phyloP scores from a whole-genome alignment of 2,329 filamentous ascomycete species.

The Cercospora citrullina region DNA sequence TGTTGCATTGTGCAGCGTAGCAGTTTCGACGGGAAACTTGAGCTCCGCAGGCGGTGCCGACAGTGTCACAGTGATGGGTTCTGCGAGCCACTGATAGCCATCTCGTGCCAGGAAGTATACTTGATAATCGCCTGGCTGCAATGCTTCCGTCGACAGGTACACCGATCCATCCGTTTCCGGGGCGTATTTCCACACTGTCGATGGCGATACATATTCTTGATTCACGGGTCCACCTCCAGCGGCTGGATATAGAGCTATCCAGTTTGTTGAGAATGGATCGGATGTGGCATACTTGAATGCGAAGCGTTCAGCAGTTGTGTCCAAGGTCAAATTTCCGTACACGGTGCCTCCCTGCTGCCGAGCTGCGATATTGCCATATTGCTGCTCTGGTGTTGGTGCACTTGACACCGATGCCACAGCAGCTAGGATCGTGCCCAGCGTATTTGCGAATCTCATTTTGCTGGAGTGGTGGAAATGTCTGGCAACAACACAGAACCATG shows the following conservation, averaged over 20 bases:
- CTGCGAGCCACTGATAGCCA: not conserved
- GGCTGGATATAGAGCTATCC: not conserved
- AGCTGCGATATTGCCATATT: not conserved
- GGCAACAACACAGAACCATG: not conserved
- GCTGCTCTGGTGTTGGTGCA: not conserved
- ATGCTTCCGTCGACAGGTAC: not conserved
- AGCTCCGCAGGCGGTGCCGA: not conserved
- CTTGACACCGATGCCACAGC: not conserved
- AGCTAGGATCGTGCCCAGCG: not conserved
- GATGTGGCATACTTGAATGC: not conserved
- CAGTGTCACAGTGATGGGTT: not conserved
- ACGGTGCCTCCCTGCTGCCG: not conserved
- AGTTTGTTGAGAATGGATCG: not conserved
- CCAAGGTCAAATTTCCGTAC: not conserved
- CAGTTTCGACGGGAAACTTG: not conserved
- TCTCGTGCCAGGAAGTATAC: not conserved
- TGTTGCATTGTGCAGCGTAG: not conserved
- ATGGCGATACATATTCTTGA: not conserved
- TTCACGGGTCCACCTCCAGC: not conserved
- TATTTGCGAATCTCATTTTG: not conserved
- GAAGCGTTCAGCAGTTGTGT: not conserved
- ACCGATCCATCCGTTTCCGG: not conserved
- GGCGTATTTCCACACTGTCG: not conserved
- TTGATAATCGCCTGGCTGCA: not conserved
- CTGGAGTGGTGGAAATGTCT: not conserved